These are phyloP conservation scores for Trypanosoma brucei DNA, from an alignment of 208 protist species.

Conservation along the genomic window DNA sequence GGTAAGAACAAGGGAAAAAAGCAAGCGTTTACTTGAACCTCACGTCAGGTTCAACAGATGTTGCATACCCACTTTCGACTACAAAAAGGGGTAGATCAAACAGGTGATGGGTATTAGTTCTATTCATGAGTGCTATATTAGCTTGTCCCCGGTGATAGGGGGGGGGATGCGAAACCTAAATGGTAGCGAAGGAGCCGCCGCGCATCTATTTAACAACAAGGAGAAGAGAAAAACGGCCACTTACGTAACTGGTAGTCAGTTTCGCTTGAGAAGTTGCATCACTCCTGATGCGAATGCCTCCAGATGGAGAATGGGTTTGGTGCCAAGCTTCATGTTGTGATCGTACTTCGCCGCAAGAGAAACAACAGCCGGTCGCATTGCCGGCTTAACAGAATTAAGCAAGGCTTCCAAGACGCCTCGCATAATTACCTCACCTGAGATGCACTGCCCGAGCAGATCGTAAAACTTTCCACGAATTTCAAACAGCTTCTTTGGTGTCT, in stretches of 20 bases:
- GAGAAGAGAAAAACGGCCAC: too few species aligned
- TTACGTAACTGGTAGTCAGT: not conserved
- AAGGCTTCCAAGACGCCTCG: conserved; percentile 82
- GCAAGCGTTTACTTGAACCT: too few species aligned
- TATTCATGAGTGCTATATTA: too few species aligned
- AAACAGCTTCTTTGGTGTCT: conserved; percentile 92
- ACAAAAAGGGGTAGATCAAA: too few species aligned
- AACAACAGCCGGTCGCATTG: conserved; percentile 82
- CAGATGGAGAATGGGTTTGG: conserved; percentile 97
- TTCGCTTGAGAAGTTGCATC: conserved; percentile 77
- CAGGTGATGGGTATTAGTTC: too few species aligned
- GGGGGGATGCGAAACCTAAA: too few species aligned
- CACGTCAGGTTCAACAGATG: too few species aligned
- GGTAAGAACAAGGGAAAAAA: too few species aligned
- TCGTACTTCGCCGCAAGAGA: conserved; percentile 93
- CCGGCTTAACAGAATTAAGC: conserved; percentile 58
- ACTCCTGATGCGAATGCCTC: conserved; percentile 96
- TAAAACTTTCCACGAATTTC: conserved; percentile 96
- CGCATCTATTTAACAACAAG: too few species aligned
- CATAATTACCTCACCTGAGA: conserved; percentile 96
- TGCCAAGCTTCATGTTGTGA: conserved; percentile 95
- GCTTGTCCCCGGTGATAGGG: too few species aligned
- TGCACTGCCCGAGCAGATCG: conserved; percentile 97
- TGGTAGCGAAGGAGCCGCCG: too few species aligned
- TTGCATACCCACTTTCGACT: too few species aligned